Evolutionary conservation across 371 early-diverging fungal genomes (phyloP), one percentile per base, ranked within the genome.

Genomic region (Rhizopus arrhizus): DNA sequence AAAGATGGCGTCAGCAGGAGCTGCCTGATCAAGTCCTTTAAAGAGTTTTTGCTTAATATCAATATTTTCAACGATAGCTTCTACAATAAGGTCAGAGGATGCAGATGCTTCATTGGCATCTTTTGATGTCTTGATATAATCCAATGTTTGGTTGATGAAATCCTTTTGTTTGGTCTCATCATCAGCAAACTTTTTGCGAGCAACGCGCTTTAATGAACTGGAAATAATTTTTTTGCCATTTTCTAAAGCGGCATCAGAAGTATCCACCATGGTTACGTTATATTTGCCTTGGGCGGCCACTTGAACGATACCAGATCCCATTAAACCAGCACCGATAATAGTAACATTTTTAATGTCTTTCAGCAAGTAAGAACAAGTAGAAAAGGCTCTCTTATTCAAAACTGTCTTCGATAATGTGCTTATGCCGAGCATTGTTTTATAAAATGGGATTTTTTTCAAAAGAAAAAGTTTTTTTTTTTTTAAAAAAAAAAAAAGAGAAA

Each of bases 281-380:
- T 85, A 89, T 47, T 85, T 81, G 59, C 86, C 73, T 67, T 89
- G 90, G 12, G 96, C 96, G 8, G 94, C 91, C 0, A 96, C 95
- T 65, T 97, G 96, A n/a, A 84, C 95, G 59, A 96, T 95, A 57
- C 97, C 96, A 5, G 95, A 89, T 40, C 97, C 97, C 97, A 97
- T 97, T 53, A 95, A 82, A 49, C 93, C 93, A 15, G 91, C 85
- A 43, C 93, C 93, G 62, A 89, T 83, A 15, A 93, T 86, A 3
- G 89, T 83, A 42, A 93, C 80, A 46, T 81, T 84, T 59, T 83
- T 58, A 59, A 88, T 76, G 32, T 72, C 72, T 53, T 73, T 74
- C 11, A 68, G 53, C 12, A 57, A 54, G 15, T 48, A 32, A 32
- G 75, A 53, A 7, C 62, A 66, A n/a, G 68, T 75, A 42, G 66